Conservation (phyloP, 2,329 filamentous ascomycete species). For the Massarina eburnea region DNA sequence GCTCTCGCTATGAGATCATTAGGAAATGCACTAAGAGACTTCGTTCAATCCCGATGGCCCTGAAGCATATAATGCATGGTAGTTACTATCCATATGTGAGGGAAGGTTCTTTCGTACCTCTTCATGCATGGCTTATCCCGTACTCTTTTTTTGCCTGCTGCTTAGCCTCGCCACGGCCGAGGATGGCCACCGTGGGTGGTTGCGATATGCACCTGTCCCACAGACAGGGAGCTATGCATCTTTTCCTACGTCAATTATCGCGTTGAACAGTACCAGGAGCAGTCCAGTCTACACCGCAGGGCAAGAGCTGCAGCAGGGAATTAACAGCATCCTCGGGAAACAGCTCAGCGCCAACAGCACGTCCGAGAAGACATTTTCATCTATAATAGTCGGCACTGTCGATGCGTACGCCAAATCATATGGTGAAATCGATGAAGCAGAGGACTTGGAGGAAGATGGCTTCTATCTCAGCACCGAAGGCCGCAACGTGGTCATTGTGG, state of each 20-base stretch:
- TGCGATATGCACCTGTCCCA: conserved; percentile 62
- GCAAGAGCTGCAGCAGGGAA: conserved; percentile 59
- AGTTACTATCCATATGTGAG: background rate
- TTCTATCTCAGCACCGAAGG: conserved; percentile 60
- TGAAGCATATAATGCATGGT: background rate
- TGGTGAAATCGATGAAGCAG: conserved; percentile 32
- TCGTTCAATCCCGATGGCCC: background rate
- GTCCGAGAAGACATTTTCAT: conserved; percentile 22
- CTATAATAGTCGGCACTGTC: conserved; percentile 55
- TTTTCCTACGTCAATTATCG: conserved; percentile 54
- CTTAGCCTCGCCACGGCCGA: conserved; percentile 53
- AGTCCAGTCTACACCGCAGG: conserved; percentile 64
- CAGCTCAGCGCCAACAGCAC: conserved; percentile 40
- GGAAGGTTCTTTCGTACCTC: background rate
- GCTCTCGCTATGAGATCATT: conserved; percentile 7
- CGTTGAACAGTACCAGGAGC: conserved; percentile 55
- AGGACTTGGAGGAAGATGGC: conserved; percentile 58
- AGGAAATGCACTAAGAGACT: conserved; percentile 11
- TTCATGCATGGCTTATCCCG: conserved; percentile 1
- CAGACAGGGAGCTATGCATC: conserved; percentile 41
- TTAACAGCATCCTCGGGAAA: conserved; percentile 60
- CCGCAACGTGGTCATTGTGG: conserved; percentile 58
- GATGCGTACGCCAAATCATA: conserved; percentile 46
- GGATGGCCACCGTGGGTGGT: conserved; percentile 63
- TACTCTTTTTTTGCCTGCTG: background rate